A percentile compares a stretch with the other conserved stretches of the same genome.
These are phyloP conservation scores for Ophiostoma angusticollis DNA, from an alignment of 2,329 filamentous ascomycete genomes.

Conservation along the genomic window DNA sequence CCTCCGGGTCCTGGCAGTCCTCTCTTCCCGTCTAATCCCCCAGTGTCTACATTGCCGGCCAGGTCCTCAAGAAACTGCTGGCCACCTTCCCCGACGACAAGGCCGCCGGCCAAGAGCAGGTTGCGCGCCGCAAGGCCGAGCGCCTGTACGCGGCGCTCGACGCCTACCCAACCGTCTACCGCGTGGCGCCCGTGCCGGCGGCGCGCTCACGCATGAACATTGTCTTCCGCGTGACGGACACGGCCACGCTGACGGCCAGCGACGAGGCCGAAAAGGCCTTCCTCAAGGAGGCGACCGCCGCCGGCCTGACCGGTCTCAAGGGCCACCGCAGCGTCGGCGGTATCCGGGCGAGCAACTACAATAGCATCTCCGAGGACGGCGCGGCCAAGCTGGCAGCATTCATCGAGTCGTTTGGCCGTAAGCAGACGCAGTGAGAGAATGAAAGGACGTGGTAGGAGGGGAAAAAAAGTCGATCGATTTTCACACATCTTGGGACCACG, in stretches of 20 bases:
- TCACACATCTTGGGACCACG: too few relatives aligned
- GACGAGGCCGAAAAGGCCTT: slow-evolving; percentile 64
- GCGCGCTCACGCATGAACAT: slow-evolving; percentile 88
- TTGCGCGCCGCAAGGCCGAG: slow-evolving; percentile 62
- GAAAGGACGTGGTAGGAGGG: background rate
- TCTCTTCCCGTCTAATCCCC: background rate
- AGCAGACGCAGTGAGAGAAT: slow-evolving; percentile 4
- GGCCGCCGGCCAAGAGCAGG: slow-evolving; percentile 61
- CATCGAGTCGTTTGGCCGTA: slow-evolving; percentile 41
- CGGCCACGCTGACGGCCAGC: slow-evolving; percentile 40
- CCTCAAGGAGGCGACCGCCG: slow-evolving; percentile 55
- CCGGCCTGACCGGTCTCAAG: slow-evolving; percentile 67
- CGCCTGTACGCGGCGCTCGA: slow-evolving; percentile 70
- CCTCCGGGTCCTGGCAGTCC: background rate
- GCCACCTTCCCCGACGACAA: slow-evolving; percentile 48
- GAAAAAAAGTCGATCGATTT: background rate
- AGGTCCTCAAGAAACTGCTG: slow-evolving; percentile 69
- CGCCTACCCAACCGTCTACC: slow-evolving; percentile 58
- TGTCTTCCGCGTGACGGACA: slow-evolving; percentile 63
- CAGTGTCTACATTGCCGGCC: slow-evolving; percentile 78
- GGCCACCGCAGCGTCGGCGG: slow-evolving; percentile 80
- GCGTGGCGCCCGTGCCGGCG: slow-evolving; percentile 59
- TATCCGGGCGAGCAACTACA: slow-evolving; percentile 81
- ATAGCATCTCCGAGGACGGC: slow-evolving; percentile 58
- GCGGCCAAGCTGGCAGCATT: slow-evolving; percentile 56